Conservation (phyloP, 2,329 filamentous ascomycete genomes). For the Colletotrichum camelliae region DNA sequence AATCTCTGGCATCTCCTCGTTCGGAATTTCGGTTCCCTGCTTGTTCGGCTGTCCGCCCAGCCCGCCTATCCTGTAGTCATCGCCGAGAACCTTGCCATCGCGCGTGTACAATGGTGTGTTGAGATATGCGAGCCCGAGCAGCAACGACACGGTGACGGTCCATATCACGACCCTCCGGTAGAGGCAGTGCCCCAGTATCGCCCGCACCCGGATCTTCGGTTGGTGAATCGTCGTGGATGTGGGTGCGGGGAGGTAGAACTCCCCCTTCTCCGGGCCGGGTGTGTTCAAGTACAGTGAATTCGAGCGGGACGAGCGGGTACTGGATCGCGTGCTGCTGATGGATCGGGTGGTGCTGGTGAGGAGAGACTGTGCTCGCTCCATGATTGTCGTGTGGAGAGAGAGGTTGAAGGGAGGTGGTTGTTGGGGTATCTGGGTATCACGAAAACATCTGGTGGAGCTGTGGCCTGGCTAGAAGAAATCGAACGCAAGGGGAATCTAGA, state of each 20-base stretch:
- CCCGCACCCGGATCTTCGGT: slow-evolving; percentile 45
- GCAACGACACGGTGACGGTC: slow-evolving; percentile 44
- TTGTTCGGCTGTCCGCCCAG: slow-evolving; percentile 13
- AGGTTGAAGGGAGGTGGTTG: background rate
- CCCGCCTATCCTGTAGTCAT: slow-evolving; percentile 19
- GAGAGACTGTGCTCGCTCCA: slow-evolving; percentile 24
- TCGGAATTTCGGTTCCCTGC: slow-evolving; percentile 36
- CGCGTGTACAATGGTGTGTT: slow-evolving; percentile 30
- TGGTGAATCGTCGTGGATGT: slow-evolving; percentile 19
- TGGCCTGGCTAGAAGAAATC: background rate
- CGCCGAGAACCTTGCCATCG: slow-evolving; percentile 25
- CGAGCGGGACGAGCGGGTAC: slow-evolving; percentile 23
- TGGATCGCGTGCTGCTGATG: slow-evolving; percentile 20
- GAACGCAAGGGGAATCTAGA: background rate
- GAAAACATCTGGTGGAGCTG: slow-evolving; percentile 15
- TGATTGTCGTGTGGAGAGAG: slow-evolving; percentile 9
- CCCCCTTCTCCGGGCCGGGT: slow-evolving; percentile 16
- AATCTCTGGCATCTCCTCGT: slow-evolving; percentile 37
- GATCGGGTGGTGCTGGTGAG: slow-evolving; percentile 20
- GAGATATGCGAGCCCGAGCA: slow-evolving; percentile 47
- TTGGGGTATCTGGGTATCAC: slow-evolving; percentile 18
- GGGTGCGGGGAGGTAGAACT: slow-evolving; percentile 18
- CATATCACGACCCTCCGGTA: slow-evolving; percentile 59
- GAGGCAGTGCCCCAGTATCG: slow-evolving; percentile 55
- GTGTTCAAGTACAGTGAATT: slow-evolving; percentile 15